Evolutionary conservation across 1,139 yeast genomes (phyloP), one percentile per base, ranked within the genome.

Genomic region (Meyerozyma elateridarum): DNA sequence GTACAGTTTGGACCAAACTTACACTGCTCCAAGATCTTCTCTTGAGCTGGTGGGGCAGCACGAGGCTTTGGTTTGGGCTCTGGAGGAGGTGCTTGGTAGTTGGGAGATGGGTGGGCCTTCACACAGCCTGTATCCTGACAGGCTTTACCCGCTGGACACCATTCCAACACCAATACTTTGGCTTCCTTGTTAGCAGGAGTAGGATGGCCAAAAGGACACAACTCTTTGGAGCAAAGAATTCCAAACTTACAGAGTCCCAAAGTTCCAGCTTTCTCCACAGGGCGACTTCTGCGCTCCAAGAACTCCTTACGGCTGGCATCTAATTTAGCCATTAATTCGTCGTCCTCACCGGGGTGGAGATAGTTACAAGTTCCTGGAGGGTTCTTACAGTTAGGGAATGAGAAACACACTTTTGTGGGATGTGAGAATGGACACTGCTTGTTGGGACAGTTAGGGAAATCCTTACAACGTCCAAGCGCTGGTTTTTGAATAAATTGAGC

Each of bases 141-240:
- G 19, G 60, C 57, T 42, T 79, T 71, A 40, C 85, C 87, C 30
- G 67, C 76, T 17, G 79, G 64, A 62, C 96, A 87, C 94, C 95
- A 85, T 42, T 78, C 80, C 36, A 77, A 62, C 14, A 72, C 70
- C 15, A 73, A 64, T 22, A 87, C 85, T 45, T 78, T 76, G 15
- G 88, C 87, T 37, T 73, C 76, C 37, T 72, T 75, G 54, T 83
- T 85, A 11, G 87, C 84, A 1, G 94, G 93, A 1, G 95, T 85
- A 30, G 96, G 95, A 51, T 87, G 96, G 18, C 89, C 95, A 62
- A 80, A 85, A 16, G 88, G 87, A 62, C 96, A 87, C 40, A 73
- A 59, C 39, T 79, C 87, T 49, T 83, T 84, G 19, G 83, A 67
- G 57, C 96, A 87, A 33, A 76, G 60, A 20, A 71, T 65, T 24